Percentiles rank a stretch among this genome's conserved stretches.
Conservation (phyloP, 768 basidiomycete species). For the Stropharia rugosoannulata region DNA sequence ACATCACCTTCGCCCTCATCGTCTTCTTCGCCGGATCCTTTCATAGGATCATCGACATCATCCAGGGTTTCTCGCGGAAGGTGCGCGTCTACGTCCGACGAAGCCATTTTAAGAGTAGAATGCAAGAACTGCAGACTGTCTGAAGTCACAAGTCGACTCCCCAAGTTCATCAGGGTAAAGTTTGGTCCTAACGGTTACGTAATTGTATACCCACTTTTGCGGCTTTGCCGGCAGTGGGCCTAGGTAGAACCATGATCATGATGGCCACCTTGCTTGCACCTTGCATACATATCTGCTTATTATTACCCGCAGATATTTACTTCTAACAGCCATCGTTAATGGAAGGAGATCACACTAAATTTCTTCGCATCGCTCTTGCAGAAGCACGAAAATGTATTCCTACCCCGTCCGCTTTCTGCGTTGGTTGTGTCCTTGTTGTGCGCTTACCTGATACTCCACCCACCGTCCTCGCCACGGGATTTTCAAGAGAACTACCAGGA, state of each 20-base stretch:
- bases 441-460: constrained; percentile 41
- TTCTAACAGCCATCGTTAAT: neutral
- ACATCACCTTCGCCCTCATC: constrained; percentile 59
- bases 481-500: constrained; percentile 87
- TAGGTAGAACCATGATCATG: neutral
- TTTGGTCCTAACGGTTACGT: constrained; percentile 21
- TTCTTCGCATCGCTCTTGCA: constrained; percentile 62
- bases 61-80: constrained; percentile 24
- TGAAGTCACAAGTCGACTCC: neutral
- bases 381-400: constrained; percentile 75
- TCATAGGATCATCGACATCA: constrained; percentile 63
- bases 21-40: constrained; percentile 49
- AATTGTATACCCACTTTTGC: constrained; percentile 4
- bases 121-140: neutral
- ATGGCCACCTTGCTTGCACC: too few relatives aligned
- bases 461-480: constrained; percentile 72
- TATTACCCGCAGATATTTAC: neutral
- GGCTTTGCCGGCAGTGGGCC: constrained; percentile 4
- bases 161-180: constrained; percentile 13
- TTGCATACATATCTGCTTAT: neutral
- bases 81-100: constrained; percentile 40
- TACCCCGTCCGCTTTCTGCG: constrained; percentile 79
- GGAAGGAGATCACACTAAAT: constrained; percentile 29
- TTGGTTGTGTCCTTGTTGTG: constrained; percentile 78
- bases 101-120: constrained; percentile 49